These are phyloP conservation scores for Coniferiporia weirii DNA, from an alignment of 1,284 basidiomycete genomes.

Conservation along the genomic window DNA sequence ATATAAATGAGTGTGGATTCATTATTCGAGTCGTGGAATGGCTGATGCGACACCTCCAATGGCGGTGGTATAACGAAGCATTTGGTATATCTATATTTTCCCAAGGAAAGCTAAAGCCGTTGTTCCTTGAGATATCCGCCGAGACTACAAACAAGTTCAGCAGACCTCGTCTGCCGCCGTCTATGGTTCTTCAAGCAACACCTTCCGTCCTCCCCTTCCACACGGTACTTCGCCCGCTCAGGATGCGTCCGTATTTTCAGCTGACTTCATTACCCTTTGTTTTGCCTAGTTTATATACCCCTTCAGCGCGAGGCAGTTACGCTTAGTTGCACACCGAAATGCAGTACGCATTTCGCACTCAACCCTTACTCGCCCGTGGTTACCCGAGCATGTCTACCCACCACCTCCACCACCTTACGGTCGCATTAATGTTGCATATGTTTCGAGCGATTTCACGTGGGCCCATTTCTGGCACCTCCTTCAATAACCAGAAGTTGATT, in stretches of 20 bases:
- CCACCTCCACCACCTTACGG: slow-evolving; percentile 45
- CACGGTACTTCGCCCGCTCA: slow-evolving; percentile 32
- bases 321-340: slow-evolving; percentile 54
- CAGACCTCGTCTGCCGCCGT: slow-evolving; percentile 29
- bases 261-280: slow-evolving; percentile 1
- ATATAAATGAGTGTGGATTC: slow-evolving; percentile 46
- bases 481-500: slow-evolving; percentile 7
- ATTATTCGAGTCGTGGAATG: slow-evolving; percentile 51
- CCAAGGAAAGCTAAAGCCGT: slow-evolving; percentile 18
- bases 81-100: slow-evolving; percentile 31
- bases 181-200: slow-evolving; percentile 37
- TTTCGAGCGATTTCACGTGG: slow-evolving; percentile 54
- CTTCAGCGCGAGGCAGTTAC: slow-evolving; percentile 42
- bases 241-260: background rate
- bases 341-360: slow-evolving; percentile 50
- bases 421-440: slow-evolving; percentile 51
- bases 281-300: slow-evolving; percentile 59
- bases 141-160: slow-evolving; percentile 19
- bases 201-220: slow-evolving; percentile 58
- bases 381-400: slow-evolving; percentile 43
- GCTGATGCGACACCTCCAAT: slow-evolving; percentile 44
- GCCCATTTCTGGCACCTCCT: slow-evolving; percentile 18
- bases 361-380: slow-evolving; percentile 44
- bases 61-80: slow-evolving; percentile 43
- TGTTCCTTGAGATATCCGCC: background rate